A percentile compares a stretch with the other conserved stretches of the same genome.
These are phyloP conservation scores for Keqinozyma sinolaborantium DNA, from an alignment of 1,139 yeast species.

Conservation along the genomic window DNA sequence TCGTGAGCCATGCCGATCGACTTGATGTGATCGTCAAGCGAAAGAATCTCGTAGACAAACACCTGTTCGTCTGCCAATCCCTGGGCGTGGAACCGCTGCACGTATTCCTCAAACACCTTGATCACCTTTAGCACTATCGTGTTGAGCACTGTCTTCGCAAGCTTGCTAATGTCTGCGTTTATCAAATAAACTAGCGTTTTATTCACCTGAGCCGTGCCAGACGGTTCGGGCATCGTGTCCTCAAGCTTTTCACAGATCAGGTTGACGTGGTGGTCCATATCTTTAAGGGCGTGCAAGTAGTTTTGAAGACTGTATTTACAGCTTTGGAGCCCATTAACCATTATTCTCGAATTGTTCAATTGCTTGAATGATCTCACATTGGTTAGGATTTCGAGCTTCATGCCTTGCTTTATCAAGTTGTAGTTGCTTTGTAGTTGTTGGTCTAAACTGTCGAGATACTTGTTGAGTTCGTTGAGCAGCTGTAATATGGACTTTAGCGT, in stretches of 20 bases:
- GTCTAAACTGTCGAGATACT: constrained; percentile 4
- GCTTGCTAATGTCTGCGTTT: background rate
- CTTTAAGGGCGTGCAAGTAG: constrained; percentile 6
- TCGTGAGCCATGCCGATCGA: background rate
- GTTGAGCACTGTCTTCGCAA: background rate
- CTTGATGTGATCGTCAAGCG: constrained; percentile 12
- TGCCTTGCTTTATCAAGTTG: constrained; percentile 6
- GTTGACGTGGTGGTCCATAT: constrained; percentile 9
- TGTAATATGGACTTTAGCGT: background rate
- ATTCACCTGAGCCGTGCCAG: background rate
- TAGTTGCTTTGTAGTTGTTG: constrained; percentile 1
- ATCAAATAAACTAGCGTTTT: background rate
- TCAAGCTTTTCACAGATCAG: constrained; percentile 12
- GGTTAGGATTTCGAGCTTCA: constrained; percentile 10
- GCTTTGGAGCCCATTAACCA: constrained; percentile 10
- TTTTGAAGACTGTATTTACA: constrained; percentile 9
- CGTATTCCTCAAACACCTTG: constrained; percentile 8
- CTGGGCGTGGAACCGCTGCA: constrained; percentile 3
- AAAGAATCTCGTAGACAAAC: constrained; percentile 11
- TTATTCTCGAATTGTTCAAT: constrained; percentile 10
- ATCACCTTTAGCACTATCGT: constrained; percentile 1
- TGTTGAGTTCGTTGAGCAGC: constrained; percentile 1
- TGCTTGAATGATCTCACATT: constrained; percentile 10
- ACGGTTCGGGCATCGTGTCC: constrained; percentile 3
- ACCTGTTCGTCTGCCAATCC: constrained; percentile 4